A percentile compares a stretch with the other conserved stretches of the same genome.
Evolutionary conservation across 208 protist species (phyloP).

Genomic region (Trypanosoma vivax): DNA sequence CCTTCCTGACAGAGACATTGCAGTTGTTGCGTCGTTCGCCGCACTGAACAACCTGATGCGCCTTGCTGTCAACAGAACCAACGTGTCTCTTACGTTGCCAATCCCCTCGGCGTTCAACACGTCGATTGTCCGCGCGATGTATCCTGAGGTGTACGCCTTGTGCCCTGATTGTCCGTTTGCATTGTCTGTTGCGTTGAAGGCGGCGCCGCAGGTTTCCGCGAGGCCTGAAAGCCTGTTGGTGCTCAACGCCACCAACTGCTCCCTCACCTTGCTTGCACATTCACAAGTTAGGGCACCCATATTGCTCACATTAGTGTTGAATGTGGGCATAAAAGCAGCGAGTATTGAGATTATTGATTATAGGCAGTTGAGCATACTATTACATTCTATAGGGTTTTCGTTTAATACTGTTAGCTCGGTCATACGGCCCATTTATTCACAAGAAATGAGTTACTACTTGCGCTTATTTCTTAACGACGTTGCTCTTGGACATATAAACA

Average conservation of each 20-base stretch:
- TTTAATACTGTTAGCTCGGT: too few relatives aligned
- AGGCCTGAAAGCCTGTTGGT: neutral
- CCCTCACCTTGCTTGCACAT: too few relatives aligned
- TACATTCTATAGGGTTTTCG: too few relatives aligned
- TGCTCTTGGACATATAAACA: too few relatives aligned
- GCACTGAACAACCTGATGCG: slow-evolving; percentile 38
- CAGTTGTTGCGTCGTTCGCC: slow-evolving; percentile 10
- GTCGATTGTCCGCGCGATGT: slow-evolving; percentile 34
- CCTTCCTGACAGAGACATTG: slow-evolving; percentile 17
- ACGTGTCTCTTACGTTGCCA: neutral
- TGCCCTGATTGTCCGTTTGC: slow-evolving; percentile 53
- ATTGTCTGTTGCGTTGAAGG: slow-evolving; percentile 2
- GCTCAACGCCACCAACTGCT: slow-evolving; percentile 8
- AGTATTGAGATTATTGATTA: too few relatives aligned
- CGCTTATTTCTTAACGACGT: too few relatives aligned
- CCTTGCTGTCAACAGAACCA: slow-evolving; percentile 8
- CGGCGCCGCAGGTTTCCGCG: slow-evolving; percentile 10
- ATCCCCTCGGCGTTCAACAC: slow-evolving; percentile 35
- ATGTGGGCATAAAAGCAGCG: too few relatives aligned
- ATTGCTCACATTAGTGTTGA: too few relatives aligned
- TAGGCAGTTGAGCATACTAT: too few relatives aligned
- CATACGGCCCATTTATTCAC: too few relatives aligned
- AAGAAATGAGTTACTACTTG: too few relatives aligned
- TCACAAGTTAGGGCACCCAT: too few relatives aligned
- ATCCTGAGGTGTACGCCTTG: slow-evolving; percentile 35